These are phyloP conservation scores for Selenicereus undatus DNA, from an alignment of 148 eudicot genomes.

Conservation along the genomic window DNA sequence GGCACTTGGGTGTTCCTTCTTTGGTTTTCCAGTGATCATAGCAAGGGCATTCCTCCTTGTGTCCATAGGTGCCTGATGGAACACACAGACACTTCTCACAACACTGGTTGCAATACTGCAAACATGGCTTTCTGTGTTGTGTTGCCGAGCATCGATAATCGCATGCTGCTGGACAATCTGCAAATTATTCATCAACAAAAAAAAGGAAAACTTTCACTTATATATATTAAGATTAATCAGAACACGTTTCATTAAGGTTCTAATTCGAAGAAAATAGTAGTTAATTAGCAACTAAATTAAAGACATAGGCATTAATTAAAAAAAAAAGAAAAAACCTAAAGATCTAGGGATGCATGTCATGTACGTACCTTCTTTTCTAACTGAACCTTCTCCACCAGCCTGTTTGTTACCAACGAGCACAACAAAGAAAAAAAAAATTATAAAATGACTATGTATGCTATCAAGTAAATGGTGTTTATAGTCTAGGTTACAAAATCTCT, in stretches of 20 bases:
- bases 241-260: not conserved
- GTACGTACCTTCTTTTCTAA: slow-evolving; percentile 4
- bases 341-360: too few species aligned
- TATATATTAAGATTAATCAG: not conserved
- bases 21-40: slow-evolving; percentile 22
- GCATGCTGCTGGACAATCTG: slow-evolving; percentile 26
- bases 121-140: slow-evolving; percentile 21
- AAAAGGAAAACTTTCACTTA: not conserved
- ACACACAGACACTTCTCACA: slow-evolving; percentile 30
- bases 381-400: slow-evolving; percentile 22
- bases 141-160: slow-evolving; percentile 30
- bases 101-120: slow-evolving; percentile 22
- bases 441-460: too few species aligned
- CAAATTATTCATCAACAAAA: not conserved
- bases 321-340: too few species aligned
- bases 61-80: slow-evolving; percentile 30
- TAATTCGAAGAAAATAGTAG: not conserved
- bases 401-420: not conserved
- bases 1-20: slow-evolving; percentile 29
- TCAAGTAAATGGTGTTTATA: too few species aligned
- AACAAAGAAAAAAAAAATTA: too few species aligned
- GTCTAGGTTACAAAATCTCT: too few species aligned
- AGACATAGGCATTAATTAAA: too few species aligned
- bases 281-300: not conserved
- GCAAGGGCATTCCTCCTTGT: slow-evolving; percentile 25